Evolutionary conservation across 1,284 basidiomycete genomes (phyloP), one percentile per base, ranked within the genome.

Genomic region (Sanghuangporus baumii): DNA sequence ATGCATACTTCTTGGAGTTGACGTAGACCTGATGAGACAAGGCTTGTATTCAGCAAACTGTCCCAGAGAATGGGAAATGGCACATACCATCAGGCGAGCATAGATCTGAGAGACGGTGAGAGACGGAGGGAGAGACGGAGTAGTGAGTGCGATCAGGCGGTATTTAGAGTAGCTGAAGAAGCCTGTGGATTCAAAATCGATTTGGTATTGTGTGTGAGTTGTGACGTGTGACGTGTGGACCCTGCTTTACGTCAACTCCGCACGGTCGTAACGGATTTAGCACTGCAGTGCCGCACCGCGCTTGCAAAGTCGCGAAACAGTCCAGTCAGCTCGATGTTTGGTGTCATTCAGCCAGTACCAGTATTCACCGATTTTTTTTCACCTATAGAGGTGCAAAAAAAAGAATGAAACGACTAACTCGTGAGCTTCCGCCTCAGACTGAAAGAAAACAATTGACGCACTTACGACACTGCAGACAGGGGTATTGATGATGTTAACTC

Each of bases 1-100:
- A 92, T 61, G 89, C 89, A 73, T 88, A 91, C 76, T 93, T 93
- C 79, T 88, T 86, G 74, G 84, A 85, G 75, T 93, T 91, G 67
- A 93, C 81, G 71, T 81, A 87, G 55, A 90, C 87, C 87, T 88
- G 62, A 12, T 8, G 0, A 55, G 38, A 16, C 40, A 26, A 18
- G 14, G 43, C 50, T 50, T 12, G 26, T 26, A 16, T 50, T 61
- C 55, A 58, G 16, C 20, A 11, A 38, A 12, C 23, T 3, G 18
- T 40, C 26, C 34, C 9, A 20, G 55, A 6, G 26, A 23, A 51
- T 23, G 14, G 41, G 31, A 40, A 12, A 37, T 34, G 26, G 43
- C 6, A 51, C 37, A 14, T 48, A 56, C 50, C 55, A 57, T 50
- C 14, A 38, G 31, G 9, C 38, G 43, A 20, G 14, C 50, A 52